Conservation (phyloP, 495 filamentous ascomycete species). For the Polyplosphaeria fusca region DNA sequence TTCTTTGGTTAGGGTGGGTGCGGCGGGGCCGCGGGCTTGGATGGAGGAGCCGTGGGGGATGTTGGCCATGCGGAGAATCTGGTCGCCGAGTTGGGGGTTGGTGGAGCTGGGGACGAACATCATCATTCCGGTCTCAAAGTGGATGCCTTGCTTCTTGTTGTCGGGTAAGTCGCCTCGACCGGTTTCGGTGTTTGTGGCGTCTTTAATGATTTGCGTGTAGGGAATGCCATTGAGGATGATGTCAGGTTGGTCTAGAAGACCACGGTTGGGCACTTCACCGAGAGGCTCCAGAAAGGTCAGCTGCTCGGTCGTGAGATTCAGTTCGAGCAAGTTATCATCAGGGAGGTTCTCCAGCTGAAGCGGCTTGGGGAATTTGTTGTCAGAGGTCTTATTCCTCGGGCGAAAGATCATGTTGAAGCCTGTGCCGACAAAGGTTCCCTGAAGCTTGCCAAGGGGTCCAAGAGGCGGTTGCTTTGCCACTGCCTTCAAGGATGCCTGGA, state of each 20-base stretch:
- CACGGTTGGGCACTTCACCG: slow-evolving; percentile 22
- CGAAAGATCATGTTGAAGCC: slow-evolving; percentile 30
- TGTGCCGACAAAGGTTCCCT: slow-evolving; percentile 10
- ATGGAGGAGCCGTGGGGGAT: slow-evolving; percentile 42
- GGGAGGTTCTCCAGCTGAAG: background rate
- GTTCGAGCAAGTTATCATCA: slow-evolving; percentile 21
- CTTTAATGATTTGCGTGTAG: slow-evolving; percentile 23
- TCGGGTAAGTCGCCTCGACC: slow-evolving; percentile 12
- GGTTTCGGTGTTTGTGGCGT: slow-evolving; percentile 20
- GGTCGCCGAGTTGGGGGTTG: background rate
- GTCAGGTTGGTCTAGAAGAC: slow-evolving; percentile 11
- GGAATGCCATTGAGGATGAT: slow-evolving; percentile 26
- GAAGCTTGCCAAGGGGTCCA: background rate
- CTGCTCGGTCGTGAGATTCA: slow-evolving; percentile 27
- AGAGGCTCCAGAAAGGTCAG: slow-evolving; percentile 18
- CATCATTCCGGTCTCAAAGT: slow-evolving; percentile 23
- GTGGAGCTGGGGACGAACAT: background rate
- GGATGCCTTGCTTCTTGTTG: slow-evolving; percentile 6
- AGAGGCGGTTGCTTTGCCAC: background rate
- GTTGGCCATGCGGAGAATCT: slow-evolving; percentile 35
- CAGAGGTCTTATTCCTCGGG: slow-evolving; percentile 14
- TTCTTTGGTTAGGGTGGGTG: slow-evolving; percentile 31
- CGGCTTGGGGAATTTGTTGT: slow-evolving; percentile 4
- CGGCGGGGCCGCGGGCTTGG: slow-evolving; percentile 36
- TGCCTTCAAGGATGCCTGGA: background rate